Conservation (phyloP, 345 rosid species). For the Citrus australasica region DNA sequence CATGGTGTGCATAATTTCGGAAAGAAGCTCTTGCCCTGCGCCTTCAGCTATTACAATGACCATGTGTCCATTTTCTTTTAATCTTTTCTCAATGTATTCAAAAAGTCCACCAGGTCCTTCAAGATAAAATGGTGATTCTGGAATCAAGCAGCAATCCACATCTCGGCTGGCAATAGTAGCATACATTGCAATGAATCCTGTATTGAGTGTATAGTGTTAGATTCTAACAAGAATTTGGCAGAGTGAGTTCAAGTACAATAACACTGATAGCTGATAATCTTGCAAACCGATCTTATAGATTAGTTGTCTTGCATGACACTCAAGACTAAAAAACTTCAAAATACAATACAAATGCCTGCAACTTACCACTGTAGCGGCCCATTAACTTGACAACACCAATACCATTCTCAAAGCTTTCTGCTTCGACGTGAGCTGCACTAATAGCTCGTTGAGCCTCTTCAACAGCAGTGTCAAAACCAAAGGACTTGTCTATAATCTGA, state of each 20-base stretch:
- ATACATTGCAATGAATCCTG: constrained; percentile 66
- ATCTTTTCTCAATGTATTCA: constrained; percentile 41
- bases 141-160: constrained; percentile 64
- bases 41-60: constrained; percentile 68
- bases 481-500: constrained; percentile 75
- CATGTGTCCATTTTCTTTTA: constrained; percentile 58
- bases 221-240: neutral
- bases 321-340: neutral
- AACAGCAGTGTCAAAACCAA: constrained; percentile 63
- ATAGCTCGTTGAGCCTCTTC: constrained; percentile 74
- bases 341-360: neutral
- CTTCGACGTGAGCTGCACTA: constrained; percentile 61
- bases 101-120: constrained; percentile 60
- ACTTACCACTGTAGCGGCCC: constrained; percentile 60
- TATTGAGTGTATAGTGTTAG: neutral
- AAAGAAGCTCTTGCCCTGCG: constrained; percentile 61
- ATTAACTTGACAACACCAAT: constrained; percentile 63
- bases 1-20: constrained; percentile 16
- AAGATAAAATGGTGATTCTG: constrained; percentile 63
- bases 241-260: neutral
- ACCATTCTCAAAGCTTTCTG: constrained; percentile 59
- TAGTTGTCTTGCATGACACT: neutral
- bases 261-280: neutral
- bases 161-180: constrained; percentile 67
- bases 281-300: neutral